Base-by-base conservation (phyloP, 805 yeast species). In the Metschnikowia colocasiae region DNA sequence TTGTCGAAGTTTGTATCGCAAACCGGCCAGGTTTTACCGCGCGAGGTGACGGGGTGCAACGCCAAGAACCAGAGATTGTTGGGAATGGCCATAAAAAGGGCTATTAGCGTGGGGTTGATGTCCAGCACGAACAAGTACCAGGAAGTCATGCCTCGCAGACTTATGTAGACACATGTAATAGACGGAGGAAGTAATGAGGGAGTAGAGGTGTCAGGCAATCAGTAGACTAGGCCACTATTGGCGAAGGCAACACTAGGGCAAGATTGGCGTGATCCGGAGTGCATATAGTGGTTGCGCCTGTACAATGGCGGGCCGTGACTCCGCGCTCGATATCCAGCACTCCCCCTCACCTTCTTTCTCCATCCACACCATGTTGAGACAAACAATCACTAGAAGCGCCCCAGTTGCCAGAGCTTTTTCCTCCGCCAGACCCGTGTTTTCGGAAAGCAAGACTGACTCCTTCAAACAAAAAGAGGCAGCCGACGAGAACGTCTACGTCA, bases 381-480 rank as follows among this genome's bases (percentile, higher is more conserved):
- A 54, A 51, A 35, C 54, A 41, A 43, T 51, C 48, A 47, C 55
- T 40, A 50, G 42, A 41, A 50, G 48, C 43, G 44, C 48, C 48
- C 33, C 53, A 6, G 51, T 50, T 45, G 33, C 45, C 43, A 52
- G 59, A 52, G 32, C 47, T 12, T 49, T 54, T 45, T 54, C 59
- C 13, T 44, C 46, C 41, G 43, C 58, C 19, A 51, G 54, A 37
- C 43, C 50, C 23, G 39, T 44, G 13, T 19, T 38, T n/a, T 45
- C 48, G 16, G 49, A 46, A 20, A 32, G 41, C 46, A 43, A 46
- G 20, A 16, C 39, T 43, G 71, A 70, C 54, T 56, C 68, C 8
- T 63, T 68, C 59, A 58, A 78, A 78, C 88, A 90, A 67, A 90
- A 95, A 68, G 99, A 94, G 78, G 85, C 80, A 72, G 96, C 96